Evolutionary conservation across 2,329 filamentous ascomycete genomes (phyloP).

Genomic region (Bipolaris oryzae): DNA sequence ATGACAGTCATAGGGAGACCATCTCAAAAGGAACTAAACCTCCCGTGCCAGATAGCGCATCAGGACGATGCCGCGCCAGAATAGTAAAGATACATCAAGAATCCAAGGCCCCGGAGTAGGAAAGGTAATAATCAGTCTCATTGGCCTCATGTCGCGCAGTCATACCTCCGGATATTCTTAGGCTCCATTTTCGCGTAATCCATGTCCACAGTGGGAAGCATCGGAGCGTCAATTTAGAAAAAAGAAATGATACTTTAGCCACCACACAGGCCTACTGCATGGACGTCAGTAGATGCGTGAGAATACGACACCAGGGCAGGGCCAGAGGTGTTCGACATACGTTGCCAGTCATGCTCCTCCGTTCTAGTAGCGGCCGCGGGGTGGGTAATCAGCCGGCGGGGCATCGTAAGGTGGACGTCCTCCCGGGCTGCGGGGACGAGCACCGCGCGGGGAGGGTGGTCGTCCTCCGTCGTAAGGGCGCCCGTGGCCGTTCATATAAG

Average conservation of each 20-base stretch:
- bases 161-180: conserved; percentile 6
- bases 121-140: conserved; percentile 12
- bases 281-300: conserved; percentile 4
- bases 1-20: not conserved
- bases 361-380: conserved; percentile 45
- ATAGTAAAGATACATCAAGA: conserved; percentile 4
- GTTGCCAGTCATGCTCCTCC: not conserved
- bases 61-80: not conserved
- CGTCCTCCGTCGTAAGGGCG: conserved; percentile 59
- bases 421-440: conserved; percentile 57
- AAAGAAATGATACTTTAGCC: not conserved
- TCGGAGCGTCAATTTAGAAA: conserved; percentile 2
- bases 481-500: conserved; percentile 65
- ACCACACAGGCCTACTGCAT: conserved; percentile 6
- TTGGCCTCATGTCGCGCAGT: conserved; percentile 11
- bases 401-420: conserved; percentile 63
- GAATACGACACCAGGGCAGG: not conserved
- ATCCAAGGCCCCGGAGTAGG: conserved; percentile 6
- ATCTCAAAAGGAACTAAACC: conserved; percentile 4
- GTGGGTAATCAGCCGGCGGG: conserved; percentile 53
- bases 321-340: conserved; percentile 2
- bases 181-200: conserved; percentile 12
- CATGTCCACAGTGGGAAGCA: conserved; percentile 7
- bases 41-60: conserved; percentile 1
- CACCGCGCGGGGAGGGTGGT: conserved; percentile 50